Evolutionary conservation across 2,329 filamentous ascomycete species (phyloP).

Genomic region (Venturia pyrina): DNA sequence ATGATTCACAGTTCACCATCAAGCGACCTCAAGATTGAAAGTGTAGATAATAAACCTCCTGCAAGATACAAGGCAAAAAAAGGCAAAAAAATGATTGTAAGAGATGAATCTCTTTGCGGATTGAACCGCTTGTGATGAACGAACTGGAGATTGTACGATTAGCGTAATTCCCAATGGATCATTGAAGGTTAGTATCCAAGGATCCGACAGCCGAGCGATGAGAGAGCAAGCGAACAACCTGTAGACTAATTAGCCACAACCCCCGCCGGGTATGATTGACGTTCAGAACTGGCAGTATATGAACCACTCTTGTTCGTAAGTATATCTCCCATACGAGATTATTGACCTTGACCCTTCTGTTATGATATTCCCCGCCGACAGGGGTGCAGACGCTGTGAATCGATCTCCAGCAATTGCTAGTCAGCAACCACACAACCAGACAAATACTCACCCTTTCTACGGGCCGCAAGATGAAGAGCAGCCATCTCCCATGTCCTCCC

Average conservation of each 20-base stretch:
- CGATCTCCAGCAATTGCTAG: neutral
- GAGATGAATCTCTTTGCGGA: neutral
- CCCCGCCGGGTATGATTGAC: neutral
- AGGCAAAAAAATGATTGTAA: neutral
- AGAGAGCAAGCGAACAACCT: neutral
- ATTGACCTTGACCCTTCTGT: neutral
- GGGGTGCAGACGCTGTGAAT: neutral
- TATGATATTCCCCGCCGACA: neutral
- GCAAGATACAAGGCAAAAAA: neutral
- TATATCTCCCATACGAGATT: neutral
- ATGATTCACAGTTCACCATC: neutral
- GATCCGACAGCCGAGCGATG: neutral
- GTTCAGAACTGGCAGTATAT: neutral
- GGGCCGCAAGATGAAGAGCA: neutral
- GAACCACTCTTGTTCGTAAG: neutral
- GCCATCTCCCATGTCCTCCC: neutral
- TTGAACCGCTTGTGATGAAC: neutral
- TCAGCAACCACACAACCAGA: neutral
- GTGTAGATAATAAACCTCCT: neutral
- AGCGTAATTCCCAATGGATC: neutral
- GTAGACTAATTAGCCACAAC: neutral
- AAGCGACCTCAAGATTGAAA: neutral
- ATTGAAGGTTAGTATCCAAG: neutral
- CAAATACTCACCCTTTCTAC: neutral
- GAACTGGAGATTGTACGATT: neutral